These are phyloP conservation scores for Pleurotus eryngii DNA, from an alignment of 768 basidiomycete genomes.

Conservation along the genomic window DNA sequence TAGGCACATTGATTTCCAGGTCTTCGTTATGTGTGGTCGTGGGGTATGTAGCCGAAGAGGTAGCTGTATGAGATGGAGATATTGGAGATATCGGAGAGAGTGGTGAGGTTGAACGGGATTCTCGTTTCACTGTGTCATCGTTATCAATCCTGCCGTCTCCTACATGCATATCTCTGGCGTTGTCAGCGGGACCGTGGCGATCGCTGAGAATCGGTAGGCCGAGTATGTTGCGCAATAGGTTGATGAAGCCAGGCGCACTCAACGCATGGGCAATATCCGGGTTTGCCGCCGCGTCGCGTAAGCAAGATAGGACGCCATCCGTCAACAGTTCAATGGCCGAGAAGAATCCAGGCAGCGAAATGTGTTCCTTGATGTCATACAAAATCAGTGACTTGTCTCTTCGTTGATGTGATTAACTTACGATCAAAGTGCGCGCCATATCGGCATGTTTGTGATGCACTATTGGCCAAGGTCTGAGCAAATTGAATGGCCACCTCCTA, in stretches of 20 bases:
- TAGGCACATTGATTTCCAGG: neutral
- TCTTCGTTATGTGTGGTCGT: neutral
- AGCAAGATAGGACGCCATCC: neutral
- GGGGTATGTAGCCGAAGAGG: neutral
- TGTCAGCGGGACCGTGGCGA: neutral
- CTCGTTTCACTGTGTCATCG: neutral
- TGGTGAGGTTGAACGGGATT: slow-evolving; percentile 1
- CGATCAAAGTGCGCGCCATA: slow-evolving; percentile 45
- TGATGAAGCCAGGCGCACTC: neutral
- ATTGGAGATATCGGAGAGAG: neutral
- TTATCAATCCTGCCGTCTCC: neutral
- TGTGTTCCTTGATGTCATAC: slow-evolving; percentile 1
- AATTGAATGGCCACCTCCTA: slow-evolving; percentile 22
- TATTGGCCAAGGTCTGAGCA: slow-evolving; percentile 58
- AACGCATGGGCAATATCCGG: neutral
- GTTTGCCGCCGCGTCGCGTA: slow-evolving; percentile 1
- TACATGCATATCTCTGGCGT: neutral
- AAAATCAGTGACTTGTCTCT: neutral
- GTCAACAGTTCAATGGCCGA: neutral
- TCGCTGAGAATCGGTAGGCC: neutral
- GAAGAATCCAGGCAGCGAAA: neutral
- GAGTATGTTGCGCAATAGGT: neutral
- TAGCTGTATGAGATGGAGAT: neutral
- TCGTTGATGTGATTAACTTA: slow-evolving; percentile 18
- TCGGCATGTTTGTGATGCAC: slow-evolving; percentile 65